A percentile compares a stretch with the other conserved stretches of the same genome.
Evolutionary conservation across 2,329 filamentous ascomycete species (phyloP).

Genomic region (Phyllosticta citrichinensis): DNA sequence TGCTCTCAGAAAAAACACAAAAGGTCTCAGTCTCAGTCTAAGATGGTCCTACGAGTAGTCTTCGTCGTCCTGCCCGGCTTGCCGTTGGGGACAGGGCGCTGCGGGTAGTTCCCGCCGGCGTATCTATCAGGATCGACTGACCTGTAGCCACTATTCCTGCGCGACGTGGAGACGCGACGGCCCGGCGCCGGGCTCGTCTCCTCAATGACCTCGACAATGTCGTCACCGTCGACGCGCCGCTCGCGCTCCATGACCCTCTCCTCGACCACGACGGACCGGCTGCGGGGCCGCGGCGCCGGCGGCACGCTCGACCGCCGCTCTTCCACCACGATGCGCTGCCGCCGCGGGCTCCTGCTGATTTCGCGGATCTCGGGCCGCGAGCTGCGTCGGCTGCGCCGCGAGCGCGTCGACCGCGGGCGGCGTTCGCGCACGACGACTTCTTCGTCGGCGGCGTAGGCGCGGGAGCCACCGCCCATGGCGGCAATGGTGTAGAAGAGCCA

Average conservation of each 20-base stretch:
- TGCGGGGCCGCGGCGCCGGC: slow-evolving; percentile 15
- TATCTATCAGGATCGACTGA: slow-evolving; percentile 36
- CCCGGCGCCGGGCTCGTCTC: slow-evolving; percentile 36
- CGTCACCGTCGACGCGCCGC: slow-evolving; percentile 36
- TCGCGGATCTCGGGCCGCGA: slow-evolving; percentile 27
- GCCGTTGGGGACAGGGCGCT: slow-evolving; percentile 13
- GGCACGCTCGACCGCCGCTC: slow-evolving; percentile 17
- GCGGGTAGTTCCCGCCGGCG: slow-evolving; percentile 23
- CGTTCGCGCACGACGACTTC: slow-evolving; percentile 44
- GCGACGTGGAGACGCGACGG: slow-evolving; percentile 24
- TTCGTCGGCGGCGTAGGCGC: slow-evolving; percentile 41
- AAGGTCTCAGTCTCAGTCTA: background rate
- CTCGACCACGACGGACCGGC: slow-evolving; percentile 35
- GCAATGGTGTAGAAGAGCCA: slow-evolving; percentile 40
- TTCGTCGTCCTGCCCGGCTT: background rate
- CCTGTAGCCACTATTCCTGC: slow-evolving; percentile 37
- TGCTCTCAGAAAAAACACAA: background rate
- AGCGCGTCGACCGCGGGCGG: slow-evolving; percentile 18
- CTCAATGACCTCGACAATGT: slow-evolving; percentile 50
- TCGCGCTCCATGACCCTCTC: slow-evolving; percentile 18
- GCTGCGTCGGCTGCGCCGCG: slow-evolving; percentile 22
- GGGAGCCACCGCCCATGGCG: slow-evolving; percentile 23
- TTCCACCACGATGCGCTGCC: slow-evolving; percentile 29
- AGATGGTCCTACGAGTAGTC: background rate
- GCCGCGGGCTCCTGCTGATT: slow-evolving; percentile 27